A percentile compares a stretch with the other conserved stretches of the same genome.
These are phyloP conservation scores for Puccinellia tenuiflora DNA, from an alignment of 176 grass and related monocot genomes.

Conservation along the genomic window DNA sequence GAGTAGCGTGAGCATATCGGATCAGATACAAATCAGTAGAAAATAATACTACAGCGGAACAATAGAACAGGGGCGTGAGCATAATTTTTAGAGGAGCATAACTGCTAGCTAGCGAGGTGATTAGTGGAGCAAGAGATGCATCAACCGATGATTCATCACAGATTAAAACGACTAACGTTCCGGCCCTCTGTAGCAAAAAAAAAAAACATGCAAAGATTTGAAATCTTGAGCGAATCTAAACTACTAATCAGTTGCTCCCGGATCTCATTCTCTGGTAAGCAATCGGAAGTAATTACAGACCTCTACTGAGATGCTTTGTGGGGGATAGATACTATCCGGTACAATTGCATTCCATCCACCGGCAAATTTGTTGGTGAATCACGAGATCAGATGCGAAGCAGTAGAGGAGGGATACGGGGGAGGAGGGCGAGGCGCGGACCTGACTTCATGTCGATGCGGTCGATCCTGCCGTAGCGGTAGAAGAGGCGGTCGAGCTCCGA, in stretches of 20 bases:
- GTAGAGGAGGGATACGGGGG: not conserved
- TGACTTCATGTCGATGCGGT: slow-evolving; percentile 87
- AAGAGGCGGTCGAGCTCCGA: slow-evolving; percentile 71
- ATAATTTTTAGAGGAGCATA: not conserved
- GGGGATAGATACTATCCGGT: not conserved
- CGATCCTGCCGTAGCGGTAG: slow-evolving; percentile 55
- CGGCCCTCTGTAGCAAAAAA: too few species aligned
- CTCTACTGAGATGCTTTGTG: not conserved
- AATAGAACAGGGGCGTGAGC: too few species aligned
- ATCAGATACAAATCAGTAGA: too few species aligned
- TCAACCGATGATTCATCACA: not conserved
- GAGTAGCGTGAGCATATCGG: too few species aligned
- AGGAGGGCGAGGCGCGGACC: not conserved
- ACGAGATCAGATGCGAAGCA: not conserved
- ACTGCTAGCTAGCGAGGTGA: too few species aligned
- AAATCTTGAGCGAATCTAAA: too few species aligned
- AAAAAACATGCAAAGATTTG: too few species aligned
- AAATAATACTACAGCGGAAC: too few species aligned
- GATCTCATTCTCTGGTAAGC: not conserved
- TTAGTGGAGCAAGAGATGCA: not conserved
- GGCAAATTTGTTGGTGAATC: not conserved
- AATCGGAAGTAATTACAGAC: not conserved
- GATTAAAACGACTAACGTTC: not conserved
- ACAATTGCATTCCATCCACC: not conserved
- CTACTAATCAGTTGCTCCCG: too few species aligned